Evolutionary conservation across 768 basidiomycete genomes (phyloP).

Genomic region (Russula foetens): DNA sequence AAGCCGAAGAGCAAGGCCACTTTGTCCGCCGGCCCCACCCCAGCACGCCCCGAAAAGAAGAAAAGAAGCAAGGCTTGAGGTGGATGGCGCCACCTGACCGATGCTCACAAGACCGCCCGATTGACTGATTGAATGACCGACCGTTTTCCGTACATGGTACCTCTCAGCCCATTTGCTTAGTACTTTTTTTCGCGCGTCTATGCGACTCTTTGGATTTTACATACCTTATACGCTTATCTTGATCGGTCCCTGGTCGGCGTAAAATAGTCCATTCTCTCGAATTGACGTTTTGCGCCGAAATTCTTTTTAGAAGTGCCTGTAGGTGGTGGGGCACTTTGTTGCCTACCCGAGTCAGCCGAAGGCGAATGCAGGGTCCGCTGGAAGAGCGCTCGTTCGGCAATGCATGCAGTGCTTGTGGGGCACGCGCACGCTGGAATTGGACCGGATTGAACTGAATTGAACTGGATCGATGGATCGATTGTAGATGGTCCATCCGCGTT

Average conservation of each 20-base stretch:
- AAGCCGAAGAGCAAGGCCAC: constrained; percentile 10
- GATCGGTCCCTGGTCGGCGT: constrained; percentile 12
- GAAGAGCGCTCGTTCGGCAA: background rate
- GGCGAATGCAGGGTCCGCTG: background rate
- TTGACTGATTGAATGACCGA: constrained; percentile 3
- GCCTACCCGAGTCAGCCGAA: background rate
- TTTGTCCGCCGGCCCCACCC: background rate
- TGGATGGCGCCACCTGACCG: constrained; percentile 12
- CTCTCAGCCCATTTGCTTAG: background rate
- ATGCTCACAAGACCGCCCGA: constrained; percentile 8
- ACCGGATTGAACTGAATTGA: constrained; percentile 1
- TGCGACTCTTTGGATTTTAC: constrained; percentile 11
- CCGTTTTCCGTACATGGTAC: background rate
- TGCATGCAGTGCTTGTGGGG: background rate
- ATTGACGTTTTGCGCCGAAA: constrained; percentile 1
- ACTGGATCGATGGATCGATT: background rate
- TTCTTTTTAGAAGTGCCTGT: constrained; percentile 3
- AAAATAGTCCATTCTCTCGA: constrained; percentile 3
- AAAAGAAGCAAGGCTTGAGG: constrained; percentile 38
- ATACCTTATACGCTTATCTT: constrained; percentile 19
- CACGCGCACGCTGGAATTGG: background rate
- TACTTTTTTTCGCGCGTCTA: background rate
- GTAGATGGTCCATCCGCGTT: background rate
- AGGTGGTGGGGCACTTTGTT: background rate
- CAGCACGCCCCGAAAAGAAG: constrained; percentile 32